These are phyloP conservation scores for Limonomyces culmigenus DNA, from an alignment of 1,284 basidiomycete genomes.

Conservation along the genomic window DNA sequence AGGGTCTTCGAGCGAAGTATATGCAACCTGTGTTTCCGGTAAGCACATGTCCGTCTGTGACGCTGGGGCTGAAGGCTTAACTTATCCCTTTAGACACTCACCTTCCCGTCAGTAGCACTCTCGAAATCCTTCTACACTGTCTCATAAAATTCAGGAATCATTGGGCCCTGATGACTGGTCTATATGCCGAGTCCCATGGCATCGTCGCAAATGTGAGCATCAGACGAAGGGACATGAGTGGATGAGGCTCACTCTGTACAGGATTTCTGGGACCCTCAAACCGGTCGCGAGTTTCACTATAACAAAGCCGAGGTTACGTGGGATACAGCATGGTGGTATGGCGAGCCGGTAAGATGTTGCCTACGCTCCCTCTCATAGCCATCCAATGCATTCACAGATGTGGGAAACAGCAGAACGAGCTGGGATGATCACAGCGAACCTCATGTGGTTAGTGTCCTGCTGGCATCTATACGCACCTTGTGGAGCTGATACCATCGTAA, in stretches of 20 bases:
- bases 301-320: constrained; percentile 42
- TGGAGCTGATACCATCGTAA: no score
- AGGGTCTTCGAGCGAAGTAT: constrained; percentile 69
- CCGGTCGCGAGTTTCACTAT: constrained; percentile 51
- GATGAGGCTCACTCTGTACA: constrained; percentile 12
- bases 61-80: constrained; percentile 3
- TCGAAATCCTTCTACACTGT: not conserved
- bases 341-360: constrained; percentile 56
- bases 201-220: constrained; percentile 70
- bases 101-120: constrained; percentile 57
- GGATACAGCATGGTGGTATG: constrained; percentile 69
- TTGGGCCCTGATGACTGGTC: constrained; percentile 77
- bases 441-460: constrained; percentile 78
- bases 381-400: constrained; percentile 30
- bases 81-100: constrained; percentile 42
- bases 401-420: constrained; percentile 75
- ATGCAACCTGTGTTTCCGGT: constrained; percentile 81
- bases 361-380: not conserved
- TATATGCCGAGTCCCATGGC: constrained; percentile 78
- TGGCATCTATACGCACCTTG: constrained; percentile 2
- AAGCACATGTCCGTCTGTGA: no score
- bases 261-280: constrained; percentile 75
- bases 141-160: constrained; percentile 42
- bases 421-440: constrained; percentile 63
- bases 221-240: not conserved